These are phyloP conservation scores for Pichia ethanolica DNA, from an alignment of 805 yeast genomes.

Conservation along the genomic window DNA sequence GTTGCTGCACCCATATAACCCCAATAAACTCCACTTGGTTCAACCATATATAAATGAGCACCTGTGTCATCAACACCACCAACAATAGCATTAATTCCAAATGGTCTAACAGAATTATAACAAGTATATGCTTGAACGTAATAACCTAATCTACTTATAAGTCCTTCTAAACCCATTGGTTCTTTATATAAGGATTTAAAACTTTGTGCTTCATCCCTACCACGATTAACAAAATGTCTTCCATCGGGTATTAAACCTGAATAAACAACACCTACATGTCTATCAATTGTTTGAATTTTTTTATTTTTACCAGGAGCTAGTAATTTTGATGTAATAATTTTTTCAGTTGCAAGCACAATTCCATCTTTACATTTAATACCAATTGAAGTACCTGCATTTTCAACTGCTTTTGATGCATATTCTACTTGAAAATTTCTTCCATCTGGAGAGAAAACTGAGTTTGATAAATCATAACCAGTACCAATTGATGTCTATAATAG, in stretches of 20 bases:
- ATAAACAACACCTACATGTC: constrained; percentile 90
- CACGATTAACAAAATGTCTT: constrained; percentile 83
- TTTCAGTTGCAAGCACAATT: constrained; percentile 95
- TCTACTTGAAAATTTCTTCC: constrained; percentile 97
- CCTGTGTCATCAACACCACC: constrained; percentile 93
- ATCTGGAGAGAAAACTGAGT: constrained; percentile 90
- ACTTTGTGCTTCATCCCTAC: constrained; percentile 81
- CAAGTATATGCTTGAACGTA: constrained; percentile 94
- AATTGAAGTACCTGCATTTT: constrained; percentile 91
- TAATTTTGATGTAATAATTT: constrained; percentile 76
- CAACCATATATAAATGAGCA: constrained; percentile 84
- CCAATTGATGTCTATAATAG: constrained; percentile 72
- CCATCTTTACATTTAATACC: constrained; percentile 93
- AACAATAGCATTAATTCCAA: constrained; percentile 85
- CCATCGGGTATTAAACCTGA: constrained; percentile 97
- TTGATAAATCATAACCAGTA: constrained; percentile 97
- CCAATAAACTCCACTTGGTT: constrained; percentile 97
- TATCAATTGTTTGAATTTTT: constrained; percentile 87
- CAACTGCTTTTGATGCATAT: constrained; percentile 96
- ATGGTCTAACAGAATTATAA: constrained; percentile 95
- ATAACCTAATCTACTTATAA: constrained; percentile 81
- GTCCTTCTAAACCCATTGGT: constrained; percentile 70
- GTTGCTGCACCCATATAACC: constrained; percentile 97
- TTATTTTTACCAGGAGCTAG: constrained; percentile 84
- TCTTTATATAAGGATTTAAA: constrained; percentile 73